phyloP scores from a whole-genome alignment of 345 rosid genomes.

The Cardamine occulta region DNA sequence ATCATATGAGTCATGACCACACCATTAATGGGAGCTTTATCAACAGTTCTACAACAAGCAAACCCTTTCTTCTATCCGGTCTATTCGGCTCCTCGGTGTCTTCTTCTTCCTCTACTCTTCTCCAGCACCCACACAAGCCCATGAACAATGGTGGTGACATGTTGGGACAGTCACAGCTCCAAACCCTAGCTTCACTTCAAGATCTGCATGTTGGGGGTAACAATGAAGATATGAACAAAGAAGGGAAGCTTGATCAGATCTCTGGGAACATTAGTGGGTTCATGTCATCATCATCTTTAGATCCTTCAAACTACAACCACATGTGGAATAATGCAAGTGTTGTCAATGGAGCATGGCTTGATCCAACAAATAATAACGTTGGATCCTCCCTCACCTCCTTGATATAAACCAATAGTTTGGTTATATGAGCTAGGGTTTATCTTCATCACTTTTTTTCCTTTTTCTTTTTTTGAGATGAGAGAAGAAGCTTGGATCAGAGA shows the following conservation, averaged over 20 bases:
- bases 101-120: constrained; percentile 57
- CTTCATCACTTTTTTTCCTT: constrained; percentile 24
- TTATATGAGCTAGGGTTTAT: constrained; percentile 46
- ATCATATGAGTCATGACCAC: constrained; percentile 39
- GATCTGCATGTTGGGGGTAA: constrained; percentile 54
- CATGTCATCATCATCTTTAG: constrained; percentile 48
- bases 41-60: constrained; percentile 45
- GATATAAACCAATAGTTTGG: constrained; percentile 56
- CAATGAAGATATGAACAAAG: constrained; percentile 43
- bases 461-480: constrained; percentile 50
- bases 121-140: constrained; percentile 54
- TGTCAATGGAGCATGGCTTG: constrained; percentile 65
- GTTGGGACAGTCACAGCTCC: constrained; percentile 51
- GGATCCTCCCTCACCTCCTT: constrained; percentile 80
- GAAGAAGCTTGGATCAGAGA: constrained; percentile 84
- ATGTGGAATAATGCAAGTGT: constrained; percentile 44
- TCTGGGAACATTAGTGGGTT: constrained; percentile 37
- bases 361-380: constrained; percentile 59
- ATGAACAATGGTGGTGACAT: constrained; percentile 44
- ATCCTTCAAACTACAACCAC: constrained; percentile 55
- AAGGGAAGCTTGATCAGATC: constrained; percentile 52
- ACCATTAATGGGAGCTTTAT: constrained; percentile 32
- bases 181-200: constrained; percentile 52
- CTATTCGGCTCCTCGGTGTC: constrained; percentile 53
- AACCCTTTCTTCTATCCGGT: constrained; percentile 58